phyloP scores from a whole-genome alignment of 2,329 filamentous ascomycete species.

The Fusarium luffae region DNA sequence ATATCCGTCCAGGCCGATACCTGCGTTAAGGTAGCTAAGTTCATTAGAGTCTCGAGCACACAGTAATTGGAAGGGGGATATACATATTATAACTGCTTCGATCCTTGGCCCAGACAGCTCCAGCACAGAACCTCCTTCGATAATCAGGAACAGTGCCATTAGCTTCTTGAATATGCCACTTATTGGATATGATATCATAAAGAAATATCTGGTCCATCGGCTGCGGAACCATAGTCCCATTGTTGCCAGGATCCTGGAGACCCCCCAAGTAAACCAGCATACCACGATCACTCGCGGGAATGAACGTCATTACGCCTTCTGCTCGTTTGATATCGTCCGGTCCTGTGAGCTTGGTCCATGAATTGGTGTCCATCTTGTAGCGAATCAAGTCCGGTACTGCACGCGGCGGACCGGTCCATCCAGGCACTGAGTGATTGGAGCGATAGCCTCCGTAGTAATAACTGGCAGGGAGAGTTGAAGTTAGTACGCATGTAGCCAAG shows the following conservation, averaged over 20 bases:
- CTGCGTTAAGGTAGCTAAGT: not conserved
- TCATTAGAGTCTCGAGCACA: no score
- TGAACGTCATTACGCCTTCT: not conserved
- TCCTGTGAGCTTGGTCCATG: not conserved
- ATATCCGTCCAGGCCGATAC: not conserved
- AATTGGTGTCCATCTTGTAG: not conserved
- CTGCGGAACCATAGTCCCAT: slow-evolving; percentile 1
- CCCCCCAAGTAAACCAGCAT: slow-evolving; percentile 4
- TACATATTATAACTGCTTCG: slow-evolving; percentile 10
- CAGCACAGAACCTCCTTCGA: slow-evolving; percentile 1
- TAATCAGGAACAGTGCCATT: not conserved
- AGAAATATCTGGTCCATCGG: not conserved
- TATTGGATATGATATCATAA: slow-evolving; percentile 3
- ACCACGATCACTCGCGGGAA: not conserved
- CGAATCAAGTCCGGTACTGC: not conserved
- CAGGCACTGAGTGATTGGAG: not conserved
- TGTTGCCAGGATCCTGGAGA: not conserved
- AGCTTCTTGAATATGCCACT: not conserved
- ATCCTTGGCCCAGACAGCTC: not conserved
- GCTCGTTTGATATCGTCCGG: not conserved
- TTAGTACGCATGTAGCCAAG: not conserved
- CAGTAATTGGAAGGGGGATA: no score
- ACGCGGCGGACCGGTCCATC: not conserved
- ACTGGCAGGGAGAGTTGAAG: not conserved
- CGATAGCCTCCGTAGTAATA: slow-evolving; percentile 1